Evolutionary conservation across 371 early-diverging fungal species (phyloP).

Genomic region (Mucor racemosus): DNA sequence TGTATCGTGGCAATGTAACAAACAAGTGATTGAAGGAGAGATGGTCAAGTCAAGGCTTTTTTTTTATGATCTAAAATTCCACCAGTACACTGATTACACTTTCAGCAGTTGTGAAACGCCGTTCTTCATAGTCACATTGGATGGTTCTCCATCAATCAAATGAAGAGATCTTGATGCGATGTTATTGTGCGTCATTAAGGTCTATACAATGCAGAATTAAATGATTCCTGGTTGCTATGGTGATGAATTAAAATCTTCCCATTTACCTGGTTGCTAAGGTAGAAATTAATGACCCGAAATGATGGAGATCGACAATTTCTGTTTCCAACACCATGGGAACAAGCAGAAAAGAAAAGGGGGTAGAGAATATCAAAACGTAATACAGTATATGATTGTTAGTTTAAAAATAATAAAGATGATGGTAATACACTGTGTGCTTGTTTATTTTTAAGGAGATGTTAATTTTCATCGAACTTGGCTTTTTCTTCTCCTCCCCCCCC

Average conservation of each 20-base stretch:
- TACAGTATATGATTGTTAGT: background rate
- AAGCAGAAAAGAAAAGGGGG: background rate
- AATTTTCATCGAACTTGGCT: conserved; percentile 2
- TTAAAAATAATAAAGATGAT: conserved; percentile 3
- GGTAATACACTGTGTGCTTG: conserved; percentile 7
- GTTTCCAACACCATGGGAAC: background rate
- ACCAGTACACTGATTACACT: too few relatives aligned
- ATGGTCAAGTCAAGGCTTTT: background rate
- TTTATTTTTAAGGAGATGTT: conserved; percentile 7
- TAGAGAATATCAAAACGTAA: background rate
- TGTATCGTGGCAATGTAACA: background rate
- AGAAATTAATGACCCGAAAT: too few relatives aligned
- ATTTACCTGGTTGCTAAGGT: too few relatives aligned
- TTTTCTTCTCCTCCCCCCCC: background rate
- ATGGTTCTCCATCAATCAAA: conserved; percentile 1
- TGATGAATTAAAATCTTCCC: too few relatives aligned
- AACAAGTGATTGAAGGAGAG: background rate
- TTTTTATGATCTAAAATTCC: conserved; percentile 1
- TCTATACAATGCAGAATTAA: background rate
- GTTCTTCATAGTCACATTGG: conserved; percentile 3
- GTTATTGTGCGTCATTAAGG: conserved; percentile 4
- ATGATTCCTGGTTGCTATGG: background rate
- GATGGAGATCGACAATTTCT: background rate
- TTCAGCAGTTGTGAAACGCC: too few relatives aligned
- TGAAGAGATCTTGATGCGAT: background rate